Base-by-base conservation (phyloP, 2,329 filamentous ascomycete genomes). In the Teratosphaeria epicoccoides region DNA sequence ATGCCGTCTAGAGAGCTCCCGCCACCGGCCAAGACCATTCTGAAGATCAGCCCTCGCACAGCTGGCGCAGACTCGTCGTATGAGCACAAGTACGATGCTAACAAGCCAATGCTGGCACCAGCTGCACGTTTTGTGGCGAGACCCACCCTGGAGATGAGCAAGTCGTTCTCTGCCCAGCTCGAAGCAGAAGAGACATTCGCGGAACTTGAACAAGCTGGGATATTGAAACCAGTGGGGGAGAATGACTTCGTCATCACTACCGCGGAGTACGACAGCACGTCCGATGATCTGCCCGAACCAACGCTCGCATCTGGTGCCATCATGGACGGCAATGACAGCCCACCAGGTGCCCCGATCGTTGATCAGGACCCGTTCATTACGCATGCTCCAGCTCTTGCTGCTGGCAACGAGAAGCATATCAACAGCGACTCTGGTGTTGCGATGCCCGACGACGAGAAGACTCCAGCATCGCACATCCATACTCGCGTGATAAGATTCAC, bases 11-110 rank as follows among this genome's bases (percentile, higher is more conserved):
- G 17, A 25, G 47, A 22, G 43, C 46, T 53, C 11, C 51, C 55
- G 24, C 46, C 47, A n/a, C 57, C 57, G 24, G 24, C 43, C 24
- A 58, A 54, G 24, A 54, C 56, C 14, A 56, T 59, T 6, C 28
- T 59, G 47, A 59, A 59, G 49, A 52, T 29, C 20, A 17, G 46
- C 25, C 22, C 43, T 24, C 23, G 43, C 4, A 4, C 43, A 12
- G 24, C 24, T 22, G 24, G 33, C 33, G n/a, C 33, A 40, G 14
- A n/a, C 7, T 20, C n/a, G 6, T 40, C 17, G 33, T 17, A 20
- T 9, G 33, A 40, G 33, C n/a, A 3, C 6, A 17, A 40, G n/a
- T 40, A 6, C 14, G 33, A 9, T 40, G 10, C n/a, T 6, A 17
- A 40, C 33, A 20, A 40, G 33, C 14, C 33, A n/a, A 7, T 9